Conservation (phyloP, 129 eudicot species). For the Lactuca sativa region DNA sequence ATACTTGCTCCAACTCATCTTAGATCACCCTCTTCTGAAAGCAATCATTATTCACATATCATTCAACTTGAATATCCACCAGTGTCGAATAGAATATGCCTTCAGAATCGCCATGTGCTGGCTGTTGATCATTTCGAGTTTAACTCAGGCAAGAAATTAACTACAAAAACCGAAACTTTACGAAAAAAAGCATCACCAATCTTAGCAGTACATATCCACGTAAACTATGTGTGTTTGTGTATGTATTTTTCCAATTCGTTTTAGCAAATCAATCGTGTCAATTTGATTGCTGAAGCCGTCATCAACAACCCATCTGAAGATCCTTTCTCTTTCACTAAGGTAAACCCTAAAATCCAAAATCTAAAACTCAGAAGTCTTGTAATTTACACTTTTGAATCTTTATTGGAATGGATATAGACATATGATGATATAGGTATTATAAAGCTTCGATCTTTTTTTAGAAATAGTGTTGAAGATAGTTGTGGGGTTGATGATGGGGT, state of each 20-base stretch:
- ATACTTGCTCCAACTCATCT: neutral
- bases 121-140: constrained; percentile 30
- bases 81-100: constrained; percentile 35
- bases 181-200: constrained; percentile 18
- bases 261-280: constrained; percentile 16
- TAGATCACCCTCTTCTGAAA: neutral
- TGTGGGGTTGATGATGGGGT: too few relatives aligned
- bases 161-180: constrained; percentile 21
- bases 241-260: constrained; percentile 7
- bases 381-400: constrained; percentile 28
- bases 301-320: constrained; percentile 28
- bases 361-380: constrained; percentile 29
- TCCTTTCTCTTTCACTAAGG: constrained; percentile 26
- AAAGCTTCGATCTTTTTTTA: too few relatives aligned
- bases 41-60: constrained; percentile 14
- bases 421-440: too few relatives aligned
- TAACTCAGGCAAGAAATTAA: constrained; percentile 21
- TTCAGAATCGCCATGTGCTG: constrained; percentile 16
- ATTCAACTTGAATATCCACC: constrained; percentile 29
- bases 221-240: neutral
- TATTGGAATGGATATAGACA: constrained; percentile 25
- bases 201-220: neutral
- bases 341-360: constrained; percentile 30
- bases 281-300: constrained; percentile 21
- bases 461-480: too few relatives aligned